Percentiles rank a stretch among this genome's conserved stretches.
Conservation (phyloP, 1,284 basidiomycete genomes). For the Ustilago bromivora region DNA sequence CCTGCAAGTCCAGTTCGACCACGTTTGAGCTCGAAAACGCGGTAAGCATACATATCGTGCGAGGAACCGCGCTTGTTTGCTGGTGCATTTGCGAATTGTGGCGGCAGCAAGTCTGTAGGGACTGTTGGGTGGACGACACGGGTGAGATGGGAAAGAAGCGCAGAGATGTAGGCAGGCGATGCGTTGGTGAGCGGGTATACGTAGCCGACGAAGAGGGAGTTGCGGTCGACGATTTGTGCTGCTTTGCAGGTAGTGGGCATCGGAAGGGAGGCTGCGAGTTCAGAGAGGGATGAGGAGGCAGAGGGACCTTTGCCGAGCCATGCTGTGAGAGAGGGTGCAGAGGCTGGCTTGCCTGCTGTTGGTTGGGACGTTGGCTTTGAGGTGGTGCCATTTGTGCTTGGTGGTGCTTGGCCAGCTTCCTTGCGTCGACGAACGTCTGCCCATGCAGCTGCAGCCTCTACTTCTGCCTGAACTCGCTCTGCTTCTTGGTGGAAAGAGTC, state of each 20-base stretch:
- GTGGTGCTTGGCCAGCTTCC: conserved; percentile 16
- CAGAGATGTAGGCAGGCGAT: conserved; percentile 37
- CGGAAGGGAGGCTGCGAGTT: conserved; percentile 44
- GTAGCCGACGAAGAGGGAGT: conserved; percentile 66
- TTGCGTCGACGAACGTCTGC: conserved; percentile 39
- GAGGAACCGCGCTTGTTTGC: conserved; percentile 52
- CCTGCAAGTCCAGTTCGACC: conserved; percentile 59
- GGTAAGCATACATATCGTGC: conserved; percentile 67
- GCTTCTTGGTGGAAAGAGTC: conserved; percentile 38
- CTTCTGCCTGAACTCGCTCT: conserved; percentile 38
- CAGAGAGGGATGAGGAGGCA: conserved; percentile 36
- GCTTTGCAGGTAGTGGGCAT: conserved; percentile 54
- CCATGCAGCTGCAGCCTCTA: conserved; percentile 45
- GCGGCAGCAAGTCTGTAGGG: conserved; percentile 51
- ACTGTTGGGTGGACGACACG: conserved; percentile 63
- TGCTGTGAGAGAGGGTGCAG: conserved; percentile 36
- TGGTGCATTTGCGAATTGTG: conserved; percentile 54
- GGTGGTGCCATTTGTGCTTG: background rate
- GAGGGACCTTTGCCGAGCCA: conserved; percentile 56
- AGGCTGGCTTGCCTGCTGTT: background rate
- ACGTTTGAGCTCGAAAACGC: conserved; percentile 60
- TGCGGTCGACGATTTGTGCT: conserved; percentile 63
- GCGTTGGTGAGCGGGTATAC: conserved; percentile 59
- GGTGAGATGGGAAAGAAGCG: conserved; percentile 59
- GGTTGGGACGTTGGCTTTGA: background rate